phyloP scores from a whole-genome alignment of 805 yeast species.

The Wickerhamiella alocasiicola region DNA sequence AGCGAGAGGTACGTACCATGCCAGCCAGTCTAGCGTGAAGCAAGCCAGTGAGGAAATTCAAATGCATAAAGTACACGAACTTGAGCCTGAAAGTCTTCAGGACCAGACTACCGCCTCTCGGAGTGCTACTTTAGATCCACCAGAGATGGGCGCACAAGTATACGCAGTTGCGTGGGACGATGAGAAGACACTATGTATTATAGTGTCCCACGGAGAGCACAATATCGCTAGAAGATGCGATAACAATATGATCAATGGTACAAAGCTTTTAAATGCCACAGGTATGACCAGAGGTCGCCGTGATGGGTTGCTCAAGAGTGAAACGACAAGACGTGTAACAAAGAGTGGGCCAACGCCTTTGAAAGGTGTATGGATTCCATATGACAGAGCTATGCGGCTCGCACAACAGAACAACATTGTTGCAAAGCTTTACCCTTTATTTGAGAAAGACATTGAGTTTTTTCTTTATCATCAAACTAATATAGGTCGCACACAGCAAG shows the following conservation, averaged over 20 bases:
- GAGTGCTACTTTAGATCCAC: background rate
- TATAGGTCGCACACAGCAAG: slow-evolving; percentile 26
- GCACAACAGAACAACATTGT: slow-evolving; percentile 16
- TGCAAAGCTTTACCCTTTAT: slow-evolving; percentile 19
- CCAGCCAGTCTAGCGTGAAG: too few species aligned
- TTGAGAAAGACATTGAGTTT: slow-evolving; percentile 18
- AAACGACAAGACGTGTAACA: slow-evolving; percentile 18
- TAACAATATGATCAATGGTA: slow-evolving; percentile 24
- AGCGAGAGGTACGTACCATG: too few species aligned
- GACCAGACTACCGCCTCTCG: background rate
- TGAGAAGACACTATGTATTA: slow-evolving; percentile 19
- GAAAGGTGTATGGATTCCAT: slow-evolving; percentile 24
- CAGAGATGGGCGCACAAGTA: background rate
- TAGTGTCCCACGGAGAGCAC: slow-evolving; percentile 13
- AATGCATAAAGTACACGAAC: too few species aligned
- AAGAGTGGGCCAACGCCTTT: slow-evolving; percentile 20
- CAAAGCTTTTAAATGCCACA: slow-evolving; percentile 20
- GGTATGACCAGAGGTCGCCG: slow-evolving; percentile 20
- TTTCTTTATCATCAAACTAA: slow-evolving; percentile 28
- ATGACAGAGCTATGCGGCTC: slow-evolving; percentile 20
- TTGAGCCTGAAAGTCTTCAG: too few species aligned
- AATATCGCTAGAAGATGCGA: slow-evolving; percentile 20
- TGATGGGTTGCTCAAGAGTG: slow-evolving; percentile 22
- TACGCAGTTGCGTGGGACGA: slow-evolving; percentile 19
- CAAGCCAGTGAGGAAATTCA: too few species aligned